These are phyloP conservation scores for Schoenoplectus tabernaemontani DNA, from an alignment of 202 grass and related monocot genomes.

Conservation along the genomic window DNA sequence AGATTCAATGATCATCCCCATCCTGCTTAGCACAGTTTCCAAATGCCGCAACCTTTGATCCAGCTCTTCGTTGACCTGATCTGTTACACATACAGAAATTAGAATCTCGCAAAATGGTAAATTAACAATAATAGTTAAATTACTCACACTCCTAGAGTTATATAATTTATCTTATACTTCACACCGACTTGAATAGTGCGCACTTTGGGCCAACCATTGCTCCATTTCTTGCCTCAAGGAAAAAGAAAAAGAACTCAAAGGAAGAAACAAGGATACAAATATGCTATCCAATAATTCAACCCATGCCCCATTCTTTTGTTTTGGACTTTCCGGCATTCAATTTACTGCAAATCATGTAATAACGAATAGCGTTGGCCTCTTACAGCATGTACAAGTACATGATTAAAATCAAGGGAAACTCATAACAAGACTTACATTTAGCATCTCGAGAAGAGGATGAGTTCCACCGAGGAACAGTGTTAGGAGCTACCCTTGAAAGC, in stretches of 20 bases:
- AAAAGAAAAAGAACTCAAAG: background rate
- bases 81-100: conserved; percentile 28
- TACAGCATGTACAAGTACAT: background rate
- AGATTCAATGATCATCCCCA: conserved; percentile 65
- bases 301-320: background rate
- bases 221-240: background rate
- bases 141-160: background rate
- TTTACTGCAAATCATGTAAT: background rate
- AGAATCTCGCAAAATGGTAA: background rate
- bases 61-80: conserved; percentile 62
- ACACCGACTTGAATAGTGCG: background rate
- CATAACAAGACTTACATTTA: conserved; percentile 54
- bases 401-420: background rate
- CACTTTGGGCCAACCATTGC: background rate
- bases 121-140: background rate
- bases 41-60: conserved; percentile 77
- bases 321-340: background rate
- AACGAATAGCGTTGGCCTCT: background rate
- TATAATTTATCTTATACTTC: background rate
- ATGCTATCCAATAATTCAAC: too few relatives aligned
- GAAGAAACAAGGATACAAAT: too few relatives aligned
- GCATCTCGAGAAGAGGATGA: conserved; percentile 38
- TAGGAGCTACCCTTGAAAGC: conserved; percentile 47
- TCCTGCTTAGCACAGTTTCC: conserved; percentile 55
- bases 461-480: conserved; percentile 49